These are phyloP conservation scores for Phytophthora meadii DNA, from an alignment of 352 stramenopile genomes.

Conservation along the genomic window DNA sequence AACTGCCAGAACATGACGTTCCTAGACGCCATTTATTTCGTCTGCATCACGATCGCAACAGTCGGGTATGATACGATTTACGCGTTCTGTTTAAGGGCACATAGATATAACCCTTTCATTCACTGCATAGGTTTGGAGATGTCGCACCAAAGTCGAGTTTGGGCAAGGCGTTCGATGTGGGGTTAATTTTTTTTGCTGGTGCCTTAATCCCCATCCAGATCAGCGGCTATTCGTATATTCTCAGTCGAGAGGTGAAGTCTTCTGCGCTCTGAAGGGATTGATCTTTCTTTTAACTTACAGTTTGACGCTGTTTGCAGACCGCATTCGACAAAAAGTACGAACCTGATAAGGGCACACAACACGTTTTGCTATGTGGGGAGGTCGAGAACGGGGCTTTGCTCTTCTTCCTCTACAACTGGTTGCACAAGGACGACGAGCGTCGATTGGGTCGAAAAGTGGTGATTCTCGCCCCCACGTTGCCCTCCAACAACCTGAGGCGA, in stretches of 20 bases:
- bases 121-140: conserved; percentile 66
- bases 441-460: conserved; percentile 69
- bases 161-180: conserved; percentile 72
- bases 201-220: conserved; percentile 75
- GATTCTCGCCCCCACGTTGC: conserved; percentile 68
- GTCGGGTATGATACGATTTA: conserved; percentile 57
- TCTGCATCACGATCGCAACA: conserved; percentile 86
- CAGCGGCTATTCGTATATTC: conserved; percentile 70
- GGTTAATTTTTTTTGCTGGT: conserved; percentile 78
- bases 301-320: conserved; percentile 45
- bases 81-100: too few relatives aligned
- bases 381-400: conserved; percentile 71
- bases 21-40: conserved; percentile 82
- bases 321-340: conserved; percentile 84
- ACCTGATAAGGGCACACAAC: conserved; percentile 65
- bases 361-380: conserved; percentile 83
- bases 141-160: conserved; percentile 66
- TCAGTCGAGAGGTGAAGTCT: conserved; percentile 65
- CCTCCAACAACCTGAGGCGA: conserved; percentile 60
- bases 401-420: conserved; percentile 85
- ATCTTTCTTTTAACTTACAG: not conserved
- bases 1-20: conserved; percentile 79
- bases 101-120: not conserved
- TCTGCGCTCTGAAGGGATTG: not conserved
- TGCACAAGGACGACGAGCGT: conserved; percentile 70